Percentiles rank a stretch among this genome's conserved stretches.
Evolutionary conservation across 495 filamentous ascomycete genomes (phyloP).

Genomic region (Trichoderma asperelloides): DNA sequence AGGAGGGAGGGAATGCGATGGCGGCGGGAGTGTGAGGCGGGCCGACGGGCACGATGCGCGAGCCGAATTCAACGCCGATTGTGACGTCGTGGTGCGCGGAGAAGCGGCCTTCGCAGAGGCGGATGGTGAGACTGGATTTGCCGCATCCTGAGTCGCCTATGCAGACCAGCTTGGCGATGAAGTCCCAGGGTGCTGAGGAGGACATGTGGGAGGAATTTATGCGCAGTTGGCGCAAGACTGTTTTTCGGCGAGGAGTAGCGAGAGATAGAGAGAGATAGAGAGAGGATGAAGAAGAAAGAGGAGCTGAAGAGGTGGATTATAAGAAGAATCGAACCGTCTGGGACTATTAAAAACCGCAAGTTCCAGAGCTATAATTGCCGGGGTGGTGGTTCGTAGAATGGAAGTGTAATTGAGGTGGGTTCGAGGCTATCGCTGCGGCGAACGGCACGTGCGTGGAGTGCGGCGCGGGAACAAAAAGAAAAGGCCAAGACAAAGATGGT

Average conservation of each 20-base stretch:
- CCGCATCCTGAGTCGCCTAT: conserved; percentile 92
- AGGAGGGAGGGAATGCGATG: conserved; percentile 17
- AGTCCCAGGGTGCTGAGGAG: conserved; percentile 73
- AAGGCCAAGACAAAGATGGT: not conserved
- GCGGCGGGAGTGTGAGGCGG: conserved; percentile 49
- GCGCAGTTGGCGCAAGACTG: not conserved
- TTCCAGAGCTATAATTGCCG: not conserved
- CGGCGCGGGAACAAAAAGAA: not conserved
- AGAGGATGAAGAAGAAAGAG: not conserved
- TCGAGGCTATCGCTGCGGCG: not conserved
- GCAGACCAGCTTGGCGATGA: conserved; percentile 96
- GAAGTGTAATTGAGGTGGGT: not conserved
- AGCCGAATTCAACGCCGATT: conserved; percentile 96
- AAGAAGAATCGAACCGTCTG: not conserved
- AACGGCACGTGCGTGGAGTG: not conserved
- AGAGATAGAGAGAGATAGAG: not conserved
- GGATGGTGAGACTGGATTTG: conserved; percentile 83
- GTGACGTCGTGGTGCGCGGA: conserved; percentile 89
- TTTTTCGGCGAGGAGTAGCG: not conserved
- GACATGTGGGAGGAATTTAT: conserved; percentile 30
- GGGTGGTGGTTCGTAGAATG: not conserved
- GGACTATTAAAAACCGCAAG: not conserved
- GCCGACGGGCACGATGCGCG: conserved; percentile 84
- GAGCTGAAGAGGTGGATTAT: not conserved
- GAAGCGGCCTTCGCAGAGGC: conserved; percentile 95